Conservation (phyloP, 1,139 yeast genomes). For the Yamadazyma kanchanaburiensis region DNA sequence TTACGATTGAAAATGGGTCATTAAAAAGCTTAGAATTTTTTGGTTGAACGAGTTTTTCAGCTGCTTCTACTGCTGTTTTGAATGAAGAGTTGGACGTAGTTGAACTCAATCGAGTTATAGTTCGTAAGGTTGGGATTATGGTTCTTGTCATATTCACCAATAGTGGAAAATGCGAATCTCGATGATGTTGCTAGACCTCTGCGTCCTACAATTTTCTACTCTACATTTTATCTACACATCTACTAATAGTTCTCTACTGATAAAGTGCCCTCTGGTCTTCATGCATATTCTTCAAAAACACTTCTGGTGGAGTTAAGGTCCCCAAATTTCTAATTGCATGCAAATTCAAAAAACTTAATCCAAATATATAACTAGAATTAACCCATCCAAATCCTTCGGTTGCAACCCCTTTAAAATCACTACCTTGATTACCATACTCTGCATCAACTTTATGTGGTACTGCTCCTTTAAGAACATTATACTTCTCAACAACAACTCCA, state of each 20-base stretch:
- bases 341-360: slow-evolving; percentile 64
- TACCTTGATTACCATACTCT: slow-evolving; percentile 96
- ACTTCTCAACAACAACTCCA: slow-evolving; percentile 95
- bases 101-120: no score
- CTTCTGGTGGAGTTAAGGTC: slow-evolving; percentile 74
- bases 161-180: background rate
- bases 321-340: slow-evolving; percentile 80
- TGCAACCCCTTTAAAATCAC: slow-evolving; percentile 89
- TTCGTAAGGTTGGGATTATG: no score
- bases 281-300: slow-evolving; percentile 55
- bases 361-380: slow-evolving; percentile 79
- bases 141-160: no score
- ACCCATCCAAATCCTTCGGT: slow-evolving; percentile 99
- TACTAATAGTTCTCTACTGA: slow-evolving; percentile 5
- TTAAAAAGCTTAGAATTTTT: slow-evolving; percentile 42
- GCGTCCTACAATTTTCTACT: no score
- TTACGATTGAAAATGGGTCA: slow-evolving; percentile 91
- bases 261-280: slow-evolving; percentile 34
- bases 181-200: no score
- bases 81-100: slow-evolving; percentile 17
- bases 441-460: slow-evolving; percentile 94
- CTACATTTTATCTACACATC: no score
- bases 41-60: slow-evolving; percentile 80
- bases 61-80: slow-evolving; percentile 67
- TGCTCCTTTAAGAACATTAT: slow-evolving; percentile 78